Base-by-base conservation (phyloP, 495 filamentous ascomycete species). In the Lepraria neglecta region DNA sequence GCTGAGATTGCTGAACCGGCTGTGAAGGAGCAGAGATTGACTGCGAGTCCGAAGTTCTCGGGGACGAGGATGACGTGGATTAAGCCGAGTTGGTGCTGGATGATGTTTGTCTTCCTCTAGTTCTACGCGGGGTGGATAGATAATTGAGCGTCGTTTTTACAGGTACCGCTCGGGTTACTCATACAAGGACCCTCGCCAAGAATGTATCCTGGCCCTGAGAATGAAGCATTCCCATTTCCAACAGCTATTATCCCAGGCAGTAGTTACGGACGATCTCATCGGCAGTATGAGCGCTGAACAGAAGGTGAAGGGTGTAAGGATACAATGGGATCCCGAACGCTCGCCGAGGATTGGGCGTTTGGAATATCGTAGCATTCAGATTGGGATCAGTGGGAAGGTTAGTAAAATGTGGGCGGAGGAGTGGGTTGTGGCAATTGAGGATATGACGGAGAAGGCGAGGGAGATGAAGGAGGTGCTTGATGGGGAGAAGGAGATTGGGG, bases 311-410 rank as follows among this genome's bases (percentile, higher is more conserved):
- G 67, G 75, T 2, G 77, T 82, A 1, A 73, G 78, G 21, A 75
- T 87, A 9, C 84, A 86, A 70, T 86, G 84, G 84, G 84, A 86
- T 69, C 84, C 84, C 0, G 83, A 86, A 69, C 59, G 84, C 15
- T 68, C 67, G 43, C 67, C 79, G 10, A 53, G 58, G 40, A 38
- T 84, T 27, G 74, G 64, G 17, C 70, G 60, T 63, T 43, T 83
- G 59, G 63, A 59, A 30, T 75, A 81, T 67, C 70, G 83, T 52
- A 81, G 80, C 64, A 79, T 87, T 50, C 84, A 87, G 74, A 78
- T 86, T 64, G 84, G 84, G 21, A 74, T 86, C 44, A 72, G 74
- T n/a, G 69, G 66, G 35, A 68, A 65, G 7, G 61, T 79, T 52
- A 70, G 72, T 14, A 68, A 62, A 63, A 63, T 65, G 60, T 85